phyloP scores from a whole-genome alignment of 1,284 basidiomycete genomes.

The Vanrija pseudolonga region DNA sequence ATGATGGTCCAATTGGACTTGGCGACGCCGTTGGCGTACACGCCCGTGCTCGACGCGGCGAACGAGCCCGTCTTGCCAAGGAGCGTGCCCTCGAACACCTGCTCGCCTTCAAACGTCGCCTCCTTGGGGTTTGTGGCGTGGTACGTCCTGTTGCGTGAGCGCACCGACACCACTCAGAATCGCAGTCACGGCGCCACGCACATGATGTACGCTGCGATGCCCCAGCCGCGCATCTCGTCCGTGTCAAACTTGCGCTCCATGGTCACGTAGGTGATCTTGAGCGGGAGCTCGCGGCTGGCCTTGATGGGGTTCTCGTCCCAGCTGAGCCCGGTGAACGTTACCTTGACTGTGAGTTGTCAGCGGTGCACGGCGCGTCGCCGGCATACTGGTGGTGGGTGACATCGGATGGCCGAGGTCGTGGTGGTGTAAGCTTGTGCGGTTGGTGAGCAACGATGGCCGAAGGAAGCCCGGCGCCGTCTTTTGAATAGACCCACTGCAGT shows the following conservation, averaged over 20 bases:
- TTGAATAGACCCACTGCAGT: too few species aligned
- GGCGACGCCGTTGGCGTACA: too few species aligned
- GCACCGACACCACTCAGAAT: too few species aligned
- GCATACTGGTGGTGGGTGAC: too few species aligned
- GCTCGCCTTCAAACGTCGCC: neutral
- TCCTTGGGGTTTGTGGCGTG: neutral
- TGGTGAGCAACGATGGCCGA: too few species aligned
- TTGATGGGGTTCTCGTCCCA: neutral
- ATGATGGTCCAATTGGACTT: too few species aligned
- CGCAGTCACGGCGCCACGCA: too few species aligned
- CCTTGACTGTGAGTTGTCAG: neutral
- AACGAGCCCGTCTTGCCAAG: conserved; percentile 3
- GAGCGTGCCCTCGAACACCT: neutral
- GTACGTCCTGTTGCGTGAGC: neutral
- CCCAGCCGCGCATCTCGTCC: neutral
- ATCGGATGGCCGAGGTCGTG: too few species aligned
- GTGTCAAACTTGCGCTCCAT: neutral
- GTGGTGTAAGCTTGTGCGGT: too few species aligned
- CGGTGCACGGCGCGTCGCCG: too few species aligned
- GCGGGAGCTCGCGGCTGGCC: neutral
- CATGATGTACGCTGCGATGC: neutral
- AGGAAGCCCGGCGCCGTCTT: too few species aligned
- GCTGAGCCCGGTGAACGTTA: neutral
- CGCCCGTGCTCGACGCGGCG: neutral
- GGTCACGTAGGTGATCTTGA: neutral